Base-by-base conservation (phyloP, 2,329 filamentous ascomycete genomes). In the Xylaria multiplex region DNA sequence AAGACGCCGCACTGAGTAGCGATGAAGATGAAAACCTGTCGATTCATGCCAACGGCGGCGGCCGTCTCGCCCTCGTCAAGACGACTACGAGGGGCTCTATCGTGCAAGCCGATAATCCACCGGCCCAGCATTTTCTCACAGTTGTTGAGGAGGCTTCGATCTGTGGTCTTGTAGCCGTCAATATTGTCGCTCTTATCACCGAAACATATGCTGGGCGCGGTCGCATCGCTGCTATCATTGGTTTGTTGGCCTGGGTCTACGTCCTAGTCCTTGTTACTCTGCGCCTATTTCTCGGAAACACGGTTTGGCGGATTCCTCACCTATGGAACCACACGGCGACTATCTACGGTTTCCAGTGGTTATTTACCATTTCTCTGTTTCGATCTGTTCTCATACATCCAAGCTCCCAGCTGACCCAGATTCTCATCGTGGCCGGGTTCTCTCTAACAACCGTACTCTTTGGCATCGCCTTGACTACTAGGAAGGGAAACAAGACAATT, bases 311-410 rank as follows among this genome's bases (percentile, higher is more conserved):
- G 78, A 77, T 96, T 14, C 90, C 91, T 8, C 85, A 86, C 65
- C 82, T 98, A 8, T 99, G 96, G 96, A 94, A 95, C 76, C 96
- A 99, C 79, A 98, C 96, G 0, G 91, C 93, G 22, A 81, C 86
- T 69, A 88, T 99, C 60, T 99, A 99, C 79, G 86, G 87, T 61
- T 82, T 89, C 60, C 90, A 94, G 77, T 99, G 95, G 93, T 75
- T 96, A 5, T 90, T 94, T 74, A 84, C 85, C 8, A 69, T 95
- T 27, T 82, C 93, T 71, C 80, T 95, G 6, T 96, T 98, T 82
- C 93, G 96, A 64, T 97, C 95, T 2, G 90, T 88, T 59, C 80
- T 98, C 65, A 89, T 98, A 68, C 90, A 96, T 77, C 90, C 93
- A 0, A 84, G 82, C 56, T 92, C 91, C 7, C 79, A 77, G 59